Evolutionary conservation across 148 eudicot genomes (phyloP), one percentile per base, ranked within the genome.

Genomic region (Fagopyrum esculentum): DNA sequence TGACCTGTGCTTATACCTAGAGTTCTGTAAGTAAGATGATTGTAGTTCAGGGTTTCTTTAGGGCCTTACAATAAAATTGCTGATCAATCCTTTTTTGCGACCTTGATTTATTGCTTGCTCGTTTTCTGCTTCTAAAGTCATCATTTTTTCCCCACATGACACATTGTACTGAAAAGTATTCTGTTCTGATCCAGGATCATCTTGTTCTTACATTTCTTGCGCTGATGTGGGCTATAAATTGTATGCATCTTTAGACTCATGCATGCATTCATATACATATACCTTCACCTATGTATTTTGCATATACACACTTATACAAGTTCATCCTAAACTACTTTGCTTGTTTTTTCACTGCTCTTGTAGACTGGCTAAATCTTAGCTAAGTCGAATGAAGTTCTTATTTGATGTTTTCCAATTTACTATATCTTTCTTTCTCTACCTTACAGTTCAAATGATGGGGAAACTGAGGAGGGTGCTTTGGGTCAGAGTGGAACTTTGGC

Each of bases 381-480:
- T 29, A 9, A 63, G 45, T 63, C 9, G 64, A 30, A 30, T 64
- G 40, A 35, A 64, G 45, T 64, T 64, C 45, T 35, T 10, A 6
- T 16, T 30, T 30, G 10, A 35, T 64, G 69, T 11, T 35, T 6
- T 1, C 44, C 9, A 30, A 35, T 40, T 49, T 40, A 66, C n/a
- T 66, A 66, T 12, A 4, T 9, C 19, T 43, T 64, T 66, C 45
- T 40, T 40, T 66, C 11, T 13, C 6, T 40, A 1, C 9, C 35
- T 43, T 13, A 66, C 84, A 94, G 97, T 69, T 90, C 89, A 73
- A 89, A 82, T 81, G 95, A 88, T 80, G 93, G 89, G 75, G 85
- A 80, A 80, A 88, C 85, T 60, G 96, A 90, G 71, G 96, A 91
- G 75, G 90, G 84, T 45, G 75, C 78, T 74, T 40, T 66, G 9